Conservation (phyloP, 2,329 filamentous ascomycete genomes). For the Ceratocystiopsis minuta region DNA sequence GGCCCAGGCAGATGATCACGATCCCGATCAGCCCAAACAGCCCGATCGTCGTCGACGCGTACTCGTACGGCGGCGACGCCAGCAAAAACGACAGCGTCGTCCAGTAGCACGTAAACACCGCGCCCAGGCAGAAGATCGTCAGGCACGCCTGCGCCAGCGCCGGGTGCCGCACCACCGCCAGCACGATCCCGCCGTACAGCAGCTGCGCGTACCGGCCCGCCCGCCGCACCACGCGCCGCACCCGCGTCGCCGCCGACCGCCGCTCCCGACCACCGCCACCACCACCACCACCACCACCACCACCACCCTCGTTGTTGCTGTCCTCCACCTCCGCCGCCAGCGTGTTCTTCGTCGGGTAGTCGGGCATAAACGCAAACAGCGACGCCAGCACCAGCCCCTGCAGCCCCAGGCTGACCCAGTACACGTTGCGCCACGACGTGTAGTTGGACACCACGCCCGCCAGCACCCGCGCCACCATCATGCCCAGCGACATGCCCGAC, state of each 20-base stretch:
- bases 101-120: slow-evolving; percentile 35
- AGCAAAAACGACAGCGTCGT: slow-evolving; percentile 64
- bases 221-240: background rate
- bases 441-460: slow-evolving; percentile 60
- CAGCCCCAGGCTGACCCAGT: slow-evolving; percentile 57
- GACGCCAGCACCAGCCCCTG: slow-evolving; percentile 48
- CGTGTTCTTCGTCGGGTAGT: slow-evolving; percentile 61
- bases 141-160: slow-evolving; percentile 52
- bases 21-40: slow-evolving; percentile 67
- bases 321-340: background rate
- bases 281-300: background rate
- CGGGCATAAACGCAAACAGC: slow-evolving; percentile 59
- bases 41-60: slow-evolving; percentile 49
- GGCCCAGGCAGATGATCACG: slow-evolving; percentile 46
- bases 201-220: slow-evolving; percentile 44
- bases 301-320: too few species aligned
- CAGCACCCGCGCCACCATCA: slow-evolving; percentile 58
- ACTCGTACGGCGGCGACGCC: slow-evolving; percentile 49
- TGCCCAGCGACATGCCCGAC: slow-evolving; percentile 56
- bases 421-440: slow-evolving; percentile 58
- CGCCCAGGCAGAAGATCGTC: slow-evolving; percentile 41
- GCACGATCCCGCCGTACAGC: slow-evolving; percentile 48
- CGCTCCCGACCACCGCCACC: background rate
- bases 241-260: background rate
- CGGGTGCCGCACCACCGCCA: slow-evolving; percentile 46